These are phyloP conservation scores for Hymenoscyphus fraxineus DNA, from an alignment of 2,329 filamentous ascomycete species.

Conservation along the genomic window DNA sequence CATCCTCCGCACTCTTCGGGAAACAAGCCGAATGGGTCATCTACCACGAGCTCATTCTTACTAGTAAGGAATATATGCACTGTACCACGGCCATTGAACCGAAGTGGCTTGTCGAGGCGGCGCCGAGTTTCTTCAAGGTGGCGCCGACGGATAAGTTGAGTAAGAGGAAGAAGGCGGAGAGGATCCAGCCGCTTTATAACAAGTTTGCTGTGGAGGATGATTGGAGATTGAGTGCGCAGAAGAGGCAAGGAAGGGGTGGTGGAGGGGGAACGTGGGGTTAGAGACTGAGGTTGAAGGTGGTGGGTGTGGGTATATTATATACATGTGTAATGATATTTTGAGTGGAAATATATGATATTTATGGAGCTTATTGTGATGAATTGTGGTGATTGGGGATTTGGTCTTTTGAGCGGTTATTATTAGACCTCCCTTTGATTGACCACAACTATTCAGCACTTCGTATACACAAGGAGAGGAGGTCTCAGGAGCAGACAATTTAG, in stretches of 20 bases:
- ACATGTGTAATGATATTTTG: too few species aligned
- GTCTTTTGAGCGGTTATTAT: too few species aligned
- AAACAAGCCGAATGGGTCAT: constrained; percentile 97
- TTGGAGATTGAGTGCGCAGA: constrained; percentile 88
- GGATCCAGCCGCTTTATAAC: constrained; percentile 93
- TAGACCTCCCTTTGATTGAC: too few species aligned
- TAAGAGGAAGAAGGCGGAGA: constrained; percentile 89
- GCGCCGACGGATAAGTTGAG: constrained; percentile 81
- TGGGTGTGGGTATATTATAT: too few species aligned
- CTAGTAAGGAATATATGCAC: constrained; percentile 98
- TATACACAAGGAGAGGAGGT: too few species aligned
- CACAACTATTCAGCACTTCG: too few species aligned
- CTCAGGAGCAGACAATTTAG: too few species aligned
- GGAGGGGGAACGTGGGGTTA: constrained; percentile 92
- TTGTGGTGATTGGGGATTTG: too few species aligned
- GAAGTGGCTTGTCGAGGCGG: constrained; percentile 89
- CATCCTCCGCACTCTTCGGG: constrained; percentile 85
- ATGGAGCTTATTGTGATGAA: too few species aligned
- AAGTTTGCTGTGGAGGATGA: constrained; percentile 90
- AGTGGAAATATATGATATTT: too few species aligned
- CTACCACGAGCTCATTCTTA: constrained; percentile 86
- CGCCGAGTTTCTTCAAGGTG: constrained; percentile 99
- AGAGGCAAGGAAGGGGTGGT: constrained; percentile 76
- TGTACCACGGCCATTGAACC: constrained; percentile 90
- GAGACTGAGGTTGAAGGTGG: not conserved